phyloP scores from a whole-genome alignment of 176 grass and related monocot species.

The Tillandsia fasciculata region DNA sequence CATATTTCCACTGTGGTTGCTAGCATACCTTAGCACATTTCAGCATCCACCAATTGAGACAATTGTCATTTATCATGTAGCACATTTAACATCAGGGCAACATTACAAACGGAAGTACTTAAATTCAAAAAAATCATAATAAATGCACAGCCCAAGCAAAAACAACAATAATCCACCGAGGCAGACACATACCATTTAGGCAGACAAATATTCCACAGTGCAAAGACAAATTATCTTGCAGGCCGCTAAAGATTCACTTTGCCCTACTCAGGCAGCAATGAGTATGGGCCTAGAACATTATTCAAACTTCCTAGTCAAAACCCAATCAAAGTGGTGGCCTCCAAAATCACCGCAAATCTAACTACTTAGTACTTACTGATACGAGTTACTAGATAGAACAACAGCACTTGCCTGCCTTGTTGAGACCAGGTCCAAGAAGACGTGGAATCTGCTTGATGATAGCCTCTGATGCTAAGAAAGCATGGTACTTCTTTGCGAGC shows the following conservation, averaged over 20 bases:
- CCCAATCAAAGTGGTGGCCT: neutral
- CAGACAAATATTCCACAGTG: too few relatives aligned
- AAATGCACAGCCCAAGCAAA: neutral
- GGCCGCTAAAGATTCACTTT: too few relatives aligned
- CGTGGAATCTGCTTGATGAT: constrained; percentile 93
- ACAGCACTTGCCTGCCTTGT: constrained; percentile 61
- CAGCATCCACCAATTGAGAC: neutral
- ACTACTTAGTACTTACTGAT: neutral
- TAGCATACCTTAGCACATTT: neutral
- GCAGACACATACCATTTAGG: too few relatives aligned
- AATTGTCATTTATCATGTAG: neutral
- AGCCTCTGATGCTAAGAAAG: constrained; percentile 83
- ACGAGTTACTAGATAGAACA: neutral
- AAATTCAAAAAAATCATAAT: neutral
- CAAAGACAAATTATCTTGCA: too few relatives aligned
- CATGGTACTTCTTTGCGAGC: constrained; percentile 87
- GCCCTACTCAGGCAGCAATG: too few relatives aligned
- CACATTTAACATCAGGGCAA: neutral
- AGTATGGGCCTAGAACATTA: neutral
- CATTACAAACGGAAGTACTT: neutral
- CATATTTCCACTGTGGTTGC: too few relatives aligned
- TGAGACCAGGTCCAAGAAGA: constrained; percentile 91
- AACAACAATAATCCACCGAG: neutral
- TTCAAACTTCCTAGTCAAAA: neutral
- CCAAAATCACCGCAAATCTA: neutral